Base-by-base conservation (phyloP, 1,284 basidiomycete species). In the Ustilago shanxiensis region DNA sequence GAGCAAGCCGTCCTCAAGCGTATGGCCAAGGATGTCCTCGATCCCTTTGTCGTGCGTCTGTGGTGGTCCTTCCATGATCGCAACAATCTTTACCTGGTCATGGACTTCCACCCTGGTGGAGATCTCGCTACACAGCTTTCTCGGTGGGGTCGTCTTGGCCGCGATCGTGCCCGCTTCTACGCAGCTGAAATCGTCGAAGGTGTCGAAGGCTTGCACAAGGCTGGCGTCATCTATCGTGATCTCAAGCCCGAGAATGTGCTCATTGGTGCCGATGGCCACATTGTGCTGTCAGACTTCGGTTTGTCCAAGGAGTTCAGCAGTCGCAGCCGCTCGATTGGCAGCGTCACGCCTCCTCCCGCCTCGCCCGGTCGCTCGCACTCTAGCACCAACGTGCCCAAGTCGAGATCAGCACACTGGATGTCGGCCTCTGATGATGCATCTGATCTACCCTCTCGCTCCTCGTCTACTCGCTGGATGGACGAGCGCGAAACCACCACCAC, bases 231-330 rank as follows among this genome's bases (percentile, higher is more conserved):
- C 82, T 99, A 99, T 88, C 92, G 97, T 57, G 97, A 99, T 89
- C 90, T 99, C 60, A 99, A 99, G 87, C 97, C 97, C 33, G 97
- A 99, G 88, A 99, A 99, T 87, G 99, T 99, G 82, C 89, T 99
- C n/a, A 89, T 99, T 59, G 97, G 99, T 87, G 93, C 98, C 86
- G 95, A 95, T 22, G 97, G 97, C 18, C 97, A 99, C 88, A 97
- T 99, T 82, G 98, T 98, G 95, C 88, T 99, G 79, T 98, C 96
- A 52, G 97, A 99, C 88, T 99, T 99, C 88, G 97, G 99, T 88
- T 90, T 99, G 33, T 97, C 96, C 20, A 95, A 94, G 84, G 84
- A 84, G 65, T 83, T 83, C 45, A 67, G 66, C 39, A 66, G 24
- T 98, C 98, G 86, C 94, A 96, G 85, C 94, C 94, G 55, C 92